Evolutionary conservation across 2,329 filamentous ascomycete genomes (phyloP).

Genomic region (Neofusicoccum parvum): DNA sequence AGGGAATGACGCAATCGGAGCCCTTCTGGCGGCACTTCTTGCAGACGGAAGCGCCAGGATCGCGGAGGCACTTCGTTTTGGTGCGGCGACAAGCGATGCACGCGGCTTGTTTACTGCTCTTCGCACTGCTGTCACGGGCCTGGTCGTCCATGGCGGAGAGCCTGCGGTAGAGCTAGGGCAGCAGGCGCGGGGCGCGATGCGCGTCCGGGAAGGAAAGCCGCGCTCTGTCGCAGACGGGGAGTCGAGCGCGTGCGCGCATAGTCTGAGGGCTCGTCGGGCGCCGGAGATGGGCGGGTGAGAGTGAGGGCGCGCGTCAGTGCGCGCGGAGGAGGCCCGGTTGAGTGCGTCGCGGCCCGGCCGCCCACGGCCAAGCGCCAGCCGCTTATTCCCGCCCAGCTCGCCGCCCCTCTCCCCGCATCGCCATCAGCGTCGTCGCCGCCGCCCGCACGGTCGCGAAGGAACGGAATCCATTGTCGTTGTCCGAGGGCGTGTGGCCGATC

Average conservation of each 20-base stretch:
- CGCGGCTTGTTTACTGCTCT: conserved; percentile 49
- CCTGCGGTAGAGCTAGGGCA: not conserved
- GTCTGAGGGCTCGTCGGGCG: too few relatives aligned
- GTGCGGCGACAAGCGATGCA: conserved; percentile 67
- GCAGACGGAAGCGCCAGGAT: conserved; percentile 55
- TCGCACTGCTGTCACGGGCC: not conserved
- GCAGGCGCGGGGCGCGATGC: not conserved
- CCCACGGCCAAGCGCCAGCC: not conserved
- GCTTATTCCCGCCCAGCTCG: not conserved
- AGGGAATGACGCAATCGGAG: conserved; percentile 66
- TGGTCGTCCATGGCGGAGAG: not conserved
- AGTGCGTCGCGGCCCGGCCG: too few relatives aligned
- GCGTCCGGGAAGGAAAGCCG: not conserved
- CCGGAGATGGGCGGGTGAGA: too few relatives aligned
- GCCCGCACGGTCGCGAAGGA: not conserved
- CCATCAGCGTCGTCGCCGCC: not conserved
- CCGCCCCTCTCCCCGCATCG: not conserved
- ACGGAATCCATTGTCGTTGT: not conserved
- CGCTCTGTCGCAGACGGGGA: not conserved
- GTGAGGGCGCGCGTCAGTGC: too few relatives aligned
- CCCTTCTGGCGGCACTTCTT: conserved; percentile 63
- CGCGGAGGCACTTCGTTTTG: conserved; percentile 69
- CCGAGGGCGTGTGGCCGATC: not conserved
- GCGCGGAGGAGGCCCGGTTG: too few relatives aligned
- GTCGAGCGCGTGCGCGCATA: not conserved